Evolutionary conservation across 257 asterid species (phyloP).

Genomic region (Penstemon davidsonii): DNA sequence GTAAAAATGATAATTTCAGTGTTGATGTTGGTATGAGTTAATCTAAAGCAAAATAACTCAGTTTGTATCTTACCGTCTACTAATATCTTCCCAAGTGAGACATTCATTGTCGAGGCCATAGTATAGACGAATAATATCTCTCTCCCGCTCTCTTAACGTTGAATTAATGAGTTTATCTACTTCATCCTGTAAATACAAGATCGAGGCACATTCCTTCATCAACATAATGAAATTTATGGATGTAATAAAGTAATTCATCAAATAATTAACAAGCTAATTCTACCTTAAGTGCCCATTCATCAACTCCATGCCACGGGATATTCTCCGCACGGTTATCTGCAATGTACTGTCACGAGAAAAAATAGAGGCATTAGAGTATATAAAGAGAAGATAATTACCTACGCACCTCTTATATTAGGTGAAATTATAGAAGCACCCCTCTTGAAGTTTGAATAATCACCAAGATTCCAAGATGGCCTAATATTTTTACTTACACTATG

Average conservation of each 20-base stretch:
- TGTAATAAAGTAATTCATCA: background rate
- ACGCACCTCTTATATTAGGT: no score
- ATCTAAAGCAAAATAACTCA: background rate
- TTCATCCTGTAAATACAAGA: constrained; percentile 62
- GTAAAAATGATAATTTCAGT: background rate
- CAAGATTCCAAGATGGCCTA: background rate
- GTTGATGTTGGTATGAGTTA: background rate
- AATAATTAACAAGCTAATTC: constrained; percentile 2
- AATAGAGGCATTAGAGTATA: constrained; percentile 19
- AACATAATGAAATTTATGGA: background rate
- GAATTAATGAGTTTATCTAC: constrained; percentile 66
- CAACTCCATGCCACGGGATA: constrained; percentile 86
- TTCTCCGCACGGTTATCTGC: constrained; percentile 77
- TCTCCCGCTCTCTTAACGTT: constrained; percentile 71
- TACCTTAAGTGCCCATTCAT: constrained; percentile 90
- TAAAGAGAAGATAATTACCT: background rate
- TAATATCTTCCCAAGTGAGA: constrained; percentile 97
- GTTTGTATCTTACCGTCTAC: constrained; percentile 60
- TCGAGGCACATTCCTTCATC: constrained; percentile 3
- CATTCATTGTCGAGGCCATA: constrained; percentile 84
- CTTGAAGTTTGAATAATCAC: no score
- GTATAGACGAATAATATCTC: constrained; percentile 80
- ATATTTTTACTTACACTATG: constrained; percentile 65
- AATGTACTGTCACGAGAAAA: constrained; percentile 56
- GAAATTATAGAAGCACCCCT: no score